These are phyloP conservation scores for Knoxia roxburghii DNA, from an alignment of 257 asterid species.

Conservation along the genomic window DNA sequence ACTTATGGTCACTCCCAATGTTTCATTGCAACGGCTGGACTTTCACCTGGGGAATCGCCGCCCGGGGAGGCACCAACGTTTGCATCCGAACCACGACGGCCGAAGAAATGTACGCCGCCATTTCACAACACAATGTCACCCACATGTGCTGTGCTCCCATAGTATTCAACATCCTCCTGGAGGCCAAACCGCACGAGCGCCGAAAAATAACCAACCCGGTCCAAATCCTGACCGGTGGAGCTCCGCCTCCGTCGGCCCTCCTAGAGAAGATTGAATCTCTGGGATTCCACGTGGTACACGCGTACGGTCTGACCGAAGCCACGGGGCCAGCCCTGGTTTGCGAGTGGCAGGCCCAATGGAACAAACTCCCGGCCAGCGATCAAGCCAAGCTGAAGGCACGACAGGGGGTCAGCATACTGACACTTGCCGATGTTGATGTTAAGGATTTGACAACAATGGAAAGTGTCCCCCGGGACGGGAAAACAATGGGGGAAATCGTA, in stretches of 20 bases:
- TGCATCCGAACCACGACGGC: conserved; percentile 75
- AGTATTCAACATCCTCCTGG: conserved; percentile 58
- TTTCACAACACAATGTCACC: conserved; percentile 50
- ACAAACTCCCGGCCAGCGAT: conserved; percentile 26
- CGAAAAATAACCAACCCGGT: conserved; percentile 29
- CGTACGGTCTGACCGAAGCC: conserved; percentile 88
- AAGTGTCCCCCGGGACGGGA: conserved; percentile 62
- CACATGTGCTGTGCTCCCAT: conserved; percentile 95
- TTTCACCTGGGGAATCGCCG: conserved; percentile 87
- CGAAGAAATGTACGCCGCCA: conserved; percentile 49
- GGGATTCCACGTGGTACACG: conserved; percentile 78
- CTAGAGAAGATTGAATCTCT: conserved; percentile 48
- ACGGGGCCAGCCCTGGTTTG: conserved; percentile 85
- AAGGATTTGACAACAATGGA: conserved; percentile 49
- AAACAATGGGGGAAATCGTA: conserved; percentile 61
- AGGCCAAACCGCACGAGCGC: conserved; percentile 50
- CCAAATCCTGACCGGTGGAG: conserved; percentile 71
- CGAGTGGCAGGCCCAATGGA: conserved; percentile 72
- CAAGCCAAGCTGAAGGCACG: conserved; percentile 56
- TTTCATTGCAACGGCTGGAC: conserved; percentile 98
- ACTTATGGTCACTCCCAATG: conserved; percentile 91
- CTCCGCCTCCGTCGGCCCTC: conserved; percentile 72
- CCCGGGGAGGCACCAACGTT: conserved; percentile 85
- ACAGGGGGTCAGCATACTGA: conserved; percentile 65
- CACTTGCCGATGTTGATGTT: conserved; percentile 68